These are phyloP conservation scores for Pochonia chlamydosporia DNA, from an alignment of 2,329 filamentous ascomycete genomes.

Conservation along the genomic window DNA sequence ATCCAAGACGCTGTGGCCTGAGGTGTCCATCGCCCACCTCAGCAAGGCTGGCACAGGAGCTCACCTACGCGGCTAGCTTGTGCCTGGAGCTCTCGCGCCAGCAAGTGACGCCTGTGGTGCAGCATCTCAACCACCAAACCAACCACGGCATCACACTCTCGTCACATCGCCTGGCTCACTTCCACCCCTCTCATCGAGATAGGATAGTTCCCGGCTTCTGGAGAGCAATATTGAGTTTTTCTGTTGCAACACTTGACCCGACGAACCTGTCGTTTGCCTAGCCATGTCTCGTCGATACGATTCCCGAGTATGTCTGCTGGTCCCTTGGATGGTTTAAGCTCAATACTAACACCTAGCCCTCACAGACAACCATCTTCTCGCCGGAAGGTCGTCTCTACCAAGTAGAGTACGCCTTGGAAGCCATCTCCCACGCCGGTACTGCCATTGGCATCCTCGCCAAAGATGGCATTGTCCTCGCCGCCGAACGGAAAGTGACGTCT, in stretches of 20 bases:
- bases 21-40: constrained; percentile 4
- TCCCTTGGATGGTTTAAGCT: neutral
- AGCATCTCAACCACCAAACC: neutral
- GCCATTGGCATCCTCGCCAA: constrained; percentile 94
- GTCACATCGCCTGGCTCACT: neutral
- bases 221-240: neutral
- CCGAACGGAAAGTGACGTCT: constrained; percentile 97
- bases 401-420: constrained; percentile 98
- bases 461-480: constrained; percentile 96
- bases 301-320: constrained; percentile 68
- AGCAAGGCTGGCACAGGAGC: constrained; percentile 5
- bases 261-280: neutral
- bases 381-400: constrained; percentile 97
- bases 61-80: constrained; percentile 14
- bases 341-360: constrained; percentile 1
- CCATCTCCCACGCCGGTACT: constrained; percentile 96
- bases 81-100: constrained; percentile 13
- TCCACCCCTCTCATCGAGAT: neutral
- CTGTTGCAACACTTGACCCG: neutral
- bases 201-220: neutral
- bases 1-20: constrained; percentile 3
- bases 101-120: constrained; percentile 12
- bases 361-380: constrained; percentile 97
- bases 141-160: constrained; percentile 4
- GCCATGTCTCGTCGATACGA: constrained; percentile 94